Evolutionary conservation across 805 yeast species (phyloP), one percentile per base, ranked within the genome.

Genomic region (Barnettozyma pratensis): DNA sequence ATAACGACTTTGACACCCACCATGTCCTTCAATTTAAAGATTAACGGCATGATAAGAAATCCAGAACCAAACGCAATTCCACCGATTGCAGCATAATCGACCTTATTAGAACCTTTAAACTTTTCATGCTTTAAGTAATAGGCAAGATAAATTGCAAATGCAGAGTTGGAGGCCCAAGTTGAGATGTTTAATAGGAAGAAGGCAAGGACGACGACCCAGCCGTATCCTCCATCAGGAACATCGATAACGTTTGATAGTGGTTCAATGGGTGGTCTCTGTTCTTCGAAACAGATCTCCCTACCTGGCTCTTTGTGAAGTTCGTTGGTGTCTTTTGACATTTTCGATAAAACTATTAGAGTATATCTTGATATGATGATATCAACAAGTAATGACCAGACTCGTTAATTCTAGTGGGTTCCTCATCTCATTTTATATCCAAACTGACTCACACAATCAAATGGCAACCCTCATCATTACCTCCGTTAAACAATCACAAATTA

Each of bases 61-160:
- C 89, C 85, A 12, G 62, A 35, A 14, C 61, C 65, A 48, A 82
- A 80, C 0, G 85, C 77, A 7, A 85, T 57, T 1, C 91, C 91
- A 3, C 90, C 89, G 52, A 85, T 72, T 4, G 79, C 67, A 30
- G 87, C 85, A 61, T 75, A 85, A 50, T 81, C 86, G 37, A 79
- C 64, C 48, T 76, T 80, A 0, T 70, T 54, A 0, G 81, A 83
- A 4, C 81, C 84, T 0, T 66, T 61, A 53, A 79, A 83, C 0
- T 71, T 63, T 46, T 74, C 62, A 41, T 71, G 55, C 37, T 75
- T 70, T 27, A 84, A 55, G 58, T 81, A 85, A 53, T 74, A 72
- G 2, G 85, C 76, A 40, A 84, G 67, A 57, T 80, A 84, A 6
- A 84, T 72, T 11, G 87, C 81, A 59, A 73, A 85, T 0, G 54